A percentile compares a stretch with the other conserved stretches of the same genome.
These are phyloP conservation scores for Polytolypa hystricis DNA, from an alignment of 2,329 filamentous ascomycete species.

Conservation along the genomic window DNA sequence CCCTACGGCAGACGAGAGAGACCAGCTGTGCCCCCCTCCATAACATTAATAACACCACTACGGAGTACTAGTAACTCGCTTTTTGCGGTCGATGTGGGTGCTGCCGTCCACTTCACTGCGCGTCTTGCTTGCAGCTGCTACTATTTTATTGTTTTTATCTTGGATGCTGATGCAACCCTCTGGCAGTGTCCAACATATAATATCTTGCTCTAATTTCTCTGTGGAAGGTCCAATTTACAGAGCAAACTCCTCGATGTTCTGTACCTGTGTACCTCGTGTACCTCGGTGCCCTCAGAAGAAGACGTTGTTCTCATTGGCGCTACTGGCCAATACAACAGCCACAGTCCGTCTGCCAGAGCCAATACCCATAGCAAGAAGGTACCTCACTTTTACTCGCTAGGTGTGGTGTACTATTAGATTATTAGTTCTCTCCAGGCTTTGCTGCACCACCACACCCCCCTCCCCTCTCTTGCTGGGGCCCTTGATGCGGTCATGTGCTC, in stretches of 20 bases:
- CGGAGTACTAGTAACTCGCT: no score
- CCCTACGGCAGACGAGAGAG: constrained; percentile 3
- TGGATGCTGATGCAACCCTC: neutral
- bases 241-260: no score
- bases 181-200: neutral
- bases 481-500: constrained; percentile 9
- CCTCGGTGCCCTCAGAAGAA: neutral
- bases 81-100: no score
- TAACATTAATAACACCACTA: no score
- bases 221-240: no score
- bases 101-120: no score
- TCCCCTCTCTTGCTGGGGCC: constrained; percentile 19
- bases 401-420: neutral
- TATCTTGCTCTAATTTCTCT: no score
- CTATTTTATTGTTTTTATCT: neutral
- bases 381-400: neutral
- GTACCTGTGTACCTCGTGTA: no score
- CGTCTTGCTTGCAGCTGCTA: neutral
- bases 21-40: constrained; percentile 8
- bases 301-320: neutral
- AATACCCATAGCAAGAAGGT: no score
- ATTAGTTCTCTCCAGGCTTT: neutral
- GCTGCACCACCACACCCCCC: constrained; percentile 8
- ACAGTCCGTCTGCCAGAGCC: no score
- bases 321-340: neutral